Percentiles rank a stretch among this genome's conserved stretches.
phyloP scores from a whole-genome alignment of 2,329 filamentous ascomycete genomes.

The Thelonectria blattea region DNA sequence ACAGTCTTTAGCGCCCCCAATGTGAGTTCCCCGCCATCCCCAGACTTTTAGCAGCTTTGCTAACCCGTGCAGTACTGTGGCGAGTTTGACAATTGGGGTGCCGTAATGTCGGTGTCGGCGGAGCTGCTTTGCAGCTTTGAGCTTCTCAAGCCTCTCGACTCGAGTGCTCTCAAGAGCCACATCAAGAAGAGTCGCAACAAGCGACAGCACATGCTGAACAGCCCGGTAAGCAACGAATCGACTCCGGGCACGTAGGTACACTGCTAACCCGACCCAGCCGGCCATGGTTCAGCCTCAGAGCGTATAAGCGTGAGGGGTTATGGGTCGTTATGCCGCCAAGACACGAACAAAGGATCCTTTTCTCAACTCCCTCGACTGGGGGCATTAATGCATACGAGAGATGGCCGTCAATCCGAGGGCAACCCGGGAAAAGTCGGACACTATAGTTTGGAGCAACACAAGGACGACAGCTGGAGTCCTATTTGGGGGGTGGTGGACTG shows the following conservation, averaged over 20 bases:
- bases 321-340: conserved; percentile 22
- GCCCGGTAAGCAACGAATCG: conserved; percentile 72
- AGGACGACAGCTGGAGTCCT: conserved; percentile 22
- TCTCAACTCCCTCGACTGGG: conserved; percentile 6
- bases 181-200: conserved; percentile 98
- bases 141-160: conserved; percentile 93
- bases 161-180: conserved; percentile 93
- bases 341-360: conserved; percentile 27
- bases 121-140: conserved; percentile 97
- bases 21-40: conserved; percentile 61
- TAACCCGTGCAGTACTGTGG: conserved; percentile 80
- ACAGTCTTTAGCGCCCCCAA: conserved; percentile 98
- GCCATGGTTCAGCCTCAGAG: conserved; percentile 63
- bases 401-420: conserved; percentile 33
- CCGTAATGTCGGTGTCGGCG: conserved; percentile 95
- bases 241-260: background rate
- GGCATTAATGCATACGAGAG: conserved; percentile 21
- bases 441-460: conserved; percentile 29
- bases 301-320: conserved; percentile 55
- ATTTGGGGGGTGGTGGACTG: conserved; percentile 26
- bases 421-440: conserved; percentile 28
- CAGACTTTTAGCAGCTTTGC: conserved; percentile 22
- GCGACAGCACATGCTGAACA: conserved; percentile 93
- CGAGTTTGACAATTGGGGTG: conserved; percentile 99
- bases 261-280: conserved; percentile 48